Percentiles rank a stretch among this genome's conserved stretches.
Evolutionary conservation across 345 rosid species (phyloP).

Genomic region (Ceriops zippeliana): DNA sequence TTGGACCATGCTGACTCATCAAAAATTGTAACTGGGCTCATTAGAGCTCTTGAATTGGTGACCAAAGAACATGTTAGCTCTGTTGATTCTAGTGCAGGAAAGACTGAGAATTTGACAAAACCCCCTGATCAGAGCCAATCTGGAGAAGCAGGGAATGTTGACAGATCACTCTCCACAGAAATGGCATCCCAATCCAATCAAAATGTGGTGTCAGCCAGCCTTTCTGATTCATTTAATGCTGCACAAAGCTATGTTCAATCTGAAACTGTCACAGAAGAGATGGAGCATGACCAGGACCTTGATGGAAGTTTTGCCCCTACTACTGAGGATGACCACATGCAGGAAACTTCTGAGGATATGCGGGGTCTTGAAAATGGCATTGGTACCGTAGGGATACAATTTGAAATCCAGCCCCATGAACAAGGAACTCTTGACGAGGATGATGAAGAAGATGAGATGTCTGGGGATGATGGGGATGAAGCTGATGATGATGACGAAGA

Average conservation of each 20-base stretch:
- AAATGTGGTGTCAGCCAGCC: conserved; percentile 52
- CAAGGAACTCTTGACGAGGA: conserved; percentile 83
- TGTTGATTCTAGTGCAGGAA: conserved; percentile 46
- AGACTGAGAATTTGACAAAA: conserved; percentile 62
- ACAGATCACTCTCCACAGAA: conserved; percentile 52
- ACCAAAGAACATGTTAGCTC: conserved; percentile 84
- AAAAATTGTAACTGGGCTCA: conserved; percentile 70
- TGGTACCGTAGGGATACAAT: conserved; percentile 62
- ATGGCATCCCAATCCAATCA: conserved; percentile 51
- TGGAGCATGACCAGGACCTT: conserved; percentile 94
- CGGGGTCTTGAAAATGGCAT: conserved; percentile 71
- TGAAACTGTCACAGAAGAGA: conserved; percentile 83
- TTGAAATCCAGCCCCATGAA: conserved; percentile 73
- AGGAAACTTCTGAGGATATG: conserved; percentile 69
- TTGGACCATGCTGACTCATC: conserved; percentile 84
- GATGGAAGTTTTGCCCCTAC: conserved; percentile 66
- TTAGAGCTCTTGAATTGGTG: conserved; percentile 88
- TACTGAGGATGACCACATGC: conserved; percentile 86
- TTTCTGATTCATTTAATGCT: conserved; percentile 47
- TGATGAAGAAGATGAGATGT: conserved; percentile 72
- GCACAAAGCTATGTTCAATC: conserved; percentile 59
- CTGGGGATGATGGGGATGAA: conserved; percentile 76
- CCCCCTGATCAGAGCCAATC: conserved; percentile 44
- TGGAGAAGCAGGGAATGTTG: conserved; percentile 56
- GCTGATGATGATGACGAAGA: conserved; percentile 67